Percentiles rank a stretch among this genome's conserved stretches.
Evolutionary conservation across 2,329 filamentous ascomycete species (phyloP).

Genomic region (Penicillium sp.): DNA sequence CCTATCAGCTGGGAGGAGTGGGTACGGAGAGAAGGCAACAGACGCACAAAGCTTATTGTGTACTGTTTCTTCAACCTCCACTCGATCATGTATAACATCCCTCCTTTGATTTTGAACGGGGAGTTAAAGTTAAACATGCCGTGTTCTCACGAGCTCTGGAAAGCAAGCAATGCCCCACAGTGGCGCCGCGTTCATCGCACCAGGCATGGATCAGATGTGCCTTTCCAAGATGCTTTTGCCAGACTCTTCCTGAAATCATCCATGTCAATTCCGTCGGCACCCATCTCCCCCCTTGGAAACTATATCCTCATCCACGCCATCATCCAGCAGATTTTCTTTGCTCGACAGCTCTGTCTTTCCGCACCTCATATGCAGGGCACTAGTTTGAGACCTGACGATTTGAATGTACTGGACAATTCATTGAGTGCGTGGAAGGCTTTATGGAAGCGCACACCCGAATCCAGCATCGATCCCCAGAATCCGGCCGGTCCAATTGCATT

Average conservation of each 20-base stretch:
- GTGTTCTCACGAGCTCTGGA: conserved; percentile 56
- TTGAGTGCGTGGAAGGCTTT: conserved; percentile 53
- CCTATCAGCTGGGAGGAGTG: conserved; percentile 56
- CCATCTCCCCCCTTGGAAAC: conserved; percentile 53
- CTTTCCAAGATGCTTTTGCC: conserved; percentile 49
- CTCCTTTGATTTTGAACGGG: conserved; percentile 57
- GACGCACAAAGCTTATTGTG: conserved; percentile 57
- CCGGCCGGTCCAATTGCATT: conserved; percentile 56
- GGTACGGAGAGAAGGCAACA: conserved; percentile 54
- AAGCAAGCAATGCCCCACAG: conserved; percentile 50
- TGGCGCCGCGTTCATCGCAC: conserved; percentile 49
- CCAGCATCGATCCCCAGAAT: conserved; percentile 55
- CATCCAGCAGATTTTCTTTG: conserved; percentile 56
- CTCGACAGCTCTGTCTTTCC: conserved; percentile 49
- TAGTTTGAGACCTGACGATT: conserved; percentile 46
- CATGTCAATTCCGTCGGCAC: conserved; percentile 34
- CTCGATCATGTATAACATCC: conserved; percentile 62
- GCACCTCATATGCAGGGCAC: conserved; percentile 45
- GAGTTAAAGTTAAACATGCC: conserved; percentile 58
- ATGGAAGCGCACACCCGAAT: conserved; percentile 56
- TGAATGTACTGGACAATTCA: conserved; percentile 48
- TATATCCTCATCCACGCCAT: conserved; percentile 56
- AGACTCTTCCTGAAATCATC: conserved; percentile 45
- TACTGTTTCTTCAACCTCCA: conserved; percentile 62
- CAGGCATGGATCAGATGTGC: conserved; percentile 36